These are phyloP conservation scores for Quercus wislizeni DNA, from an alignment of 306 rosid genomes.

Conservation along the genomic window DNA sequence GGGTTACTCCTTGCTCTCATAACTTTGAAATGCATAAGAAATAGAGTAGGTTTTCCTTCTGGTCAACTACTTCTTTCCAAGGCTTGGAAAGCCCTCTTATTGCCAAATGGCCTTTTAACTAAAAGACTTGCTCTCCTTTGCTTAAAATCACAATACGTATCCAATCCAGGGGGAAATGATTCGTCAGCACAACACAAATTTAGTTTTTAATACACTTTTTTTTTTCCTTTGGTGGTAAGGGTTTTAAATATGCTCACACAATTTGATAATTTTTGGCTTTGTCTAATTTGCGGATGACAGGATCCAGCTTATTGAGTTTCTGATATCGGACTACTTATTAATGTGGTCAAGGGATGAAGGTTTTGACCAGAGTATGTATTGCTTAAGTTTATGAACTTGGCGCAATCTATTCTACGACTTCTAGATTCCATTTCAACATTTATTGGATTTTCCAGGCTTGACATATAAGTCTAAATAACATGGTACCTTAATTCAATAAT, in stretches of 20 bases:
- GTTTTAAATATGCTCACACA: background rate
- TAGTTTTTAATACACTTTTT: background rate
- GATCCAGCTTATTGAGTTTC: constrained; percentile 85
- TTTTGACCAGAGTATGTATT: constrained; percentile 55
- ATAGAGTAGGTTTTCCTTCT: too few species aligned
- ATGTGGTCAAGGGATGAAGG: constrained; percentile 70
- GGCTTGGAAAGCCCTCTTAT: too few species aligned
- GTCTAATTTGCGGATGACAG: constrained; percentile 39
- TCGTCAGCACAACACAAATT: background rate
- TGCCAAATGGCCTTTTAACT: too few species aligned
- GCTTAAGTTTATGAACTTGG: background rate
- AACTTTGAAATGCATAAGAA: too few species aligned
- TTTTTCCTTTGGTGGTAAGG: background rate
- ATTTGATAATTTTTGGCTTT: background rate
- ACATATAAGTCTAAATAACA: background rate
- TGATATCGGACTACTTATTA: constrained; percentile 65
- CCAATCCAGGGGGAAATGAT: background rate
- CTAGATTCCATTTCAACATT: background rate
- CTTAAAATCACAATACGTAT: background rate
- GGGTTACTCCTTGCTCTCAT: too few species aligned
- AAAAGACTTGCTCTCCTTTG: too few species aligned
- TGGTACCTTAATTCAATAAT: background rate
- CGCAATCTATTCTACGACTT: constrained; percentile 4
- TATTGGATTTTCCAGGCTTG: background rate
- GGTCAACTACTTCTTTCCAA: too few species aligned